Base-by-base conservation (phyloP, 2,329 filamentous ascomycete genomes). In the Botrytis elliptica region DNA sequence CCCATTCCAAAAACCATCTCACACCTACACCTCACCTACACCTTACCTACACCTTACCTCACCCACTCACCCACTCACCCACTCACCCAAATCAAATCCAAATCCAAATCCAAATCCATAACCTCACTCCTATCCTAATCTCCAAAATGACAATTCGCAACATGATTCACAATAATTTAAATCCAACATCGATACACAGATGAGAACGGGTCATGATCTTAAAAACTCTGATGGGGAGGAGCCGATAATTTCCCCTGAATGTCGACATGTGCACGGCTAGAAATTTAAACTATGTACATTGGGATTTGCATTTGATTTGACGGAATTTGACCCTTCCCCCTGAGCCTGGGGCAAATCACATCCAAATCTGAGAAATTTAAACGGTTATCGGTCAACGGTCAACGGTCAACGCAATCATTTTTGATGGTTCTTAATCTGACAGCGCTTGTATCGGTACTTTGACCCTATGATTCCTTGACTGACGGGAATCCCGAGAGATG, bases 161-260 rank as follows among this genome's bases (percentile, higher is more conserved):
- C 14, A 40, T 62, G 59, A 40, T 40, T 62, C 59, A 62, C 3
- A 5, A 42, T 42, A 42, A 62, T 62, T 40, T 62, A 1, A 38
- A 40, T 40, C 59, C 10, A 62, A 62, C 22, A 40, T 36, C n/a
- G 16, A 18, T 42, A 29, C 52, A 57, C 52, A 57, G 52, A 57
- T 63, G 18, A 42, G 38, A 40, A 63, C 16, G 25, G 60, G 60
- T 57, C 52, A 8, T 57, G 52, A 57, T 57, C 60, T 29, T 29
- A 63, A n/a, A 16, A 63, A 42, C 25, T 64, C 29, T 42, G 36
- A 64, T 55, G n/a, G 49, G 49, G 59, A 62, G 49, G 59, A 62
- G 36, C 59, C 59, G 59, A 40, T n/a, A n/a, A 18, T 63, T 36
- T 16, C 63, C 63, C 63, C 63, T 65, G 63, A 65, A 65, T 65